phyloP scores from a whole-genome alignment of 225 moss, liverwort and hornwort genomes.

The Physcomitrellopsis africana region DNA sequence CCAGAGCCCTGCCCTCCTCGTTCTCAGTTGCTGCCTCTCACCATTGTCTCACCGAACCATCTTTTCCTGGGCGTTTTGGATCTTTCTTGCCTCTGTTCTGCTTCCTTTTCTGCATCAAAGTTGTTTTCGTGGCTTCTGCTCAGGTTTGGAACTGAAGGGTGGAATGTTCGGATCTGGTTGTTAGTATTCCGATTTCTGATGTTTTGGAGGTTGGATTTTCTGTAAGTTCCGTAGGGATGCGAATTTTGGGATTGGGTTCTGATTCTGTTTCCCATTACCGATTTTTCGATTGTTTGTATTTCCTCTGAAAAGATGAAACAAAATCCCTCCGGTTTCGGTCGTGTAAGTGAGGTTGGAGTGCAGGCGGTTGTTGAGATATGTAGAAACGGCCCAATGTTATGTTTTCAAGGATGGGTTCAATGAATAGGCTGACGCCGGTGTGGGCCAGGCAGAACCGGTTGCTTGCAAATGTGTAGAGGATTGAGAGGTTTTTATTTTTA shows the following conservation, averaged over 20 bases:
- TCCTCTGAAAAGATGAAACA: too few species aligned
- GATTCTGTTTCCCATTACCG: too few species aligned
- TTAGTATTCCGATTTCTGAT: background rate
- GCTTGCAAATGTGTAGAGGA: background rate
- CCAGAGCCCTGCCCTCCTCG: background rate
- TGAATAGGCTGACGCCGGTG: background rate
- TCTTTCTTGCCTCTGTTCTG: background rate
- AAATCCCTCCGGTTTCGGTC: background rate
- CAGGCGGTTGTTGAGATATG: constrained; percentile 1
- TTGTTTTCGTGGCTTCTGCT: constrained; percentile 1
- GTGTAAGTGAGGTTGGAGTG: background rate
- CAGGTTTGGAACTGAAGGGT: background rate
- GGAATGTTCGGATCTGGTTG: background rate
- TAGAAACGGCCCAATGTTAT: background rate
- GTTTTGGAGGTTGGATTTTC: background rate
- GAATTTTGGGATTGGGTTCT: background rate
- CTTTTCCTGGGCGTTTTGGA: background rate
- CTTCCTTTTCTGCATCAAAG: background rate
- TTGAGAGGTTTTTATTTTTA: background rate
- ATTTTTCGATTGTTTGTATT: background rate
- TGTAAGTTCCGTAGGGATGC: too few species aligned
- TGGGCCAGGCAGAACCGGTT: background rate
- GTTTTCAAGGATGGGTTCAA: background rate
- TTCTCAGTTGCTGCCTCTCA: background rate
- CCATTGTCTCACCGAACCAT: background rate